Conservation (phyloP, 2,329 filamentous ascomycete species). For the Xylariaceae sp. region DNA sequence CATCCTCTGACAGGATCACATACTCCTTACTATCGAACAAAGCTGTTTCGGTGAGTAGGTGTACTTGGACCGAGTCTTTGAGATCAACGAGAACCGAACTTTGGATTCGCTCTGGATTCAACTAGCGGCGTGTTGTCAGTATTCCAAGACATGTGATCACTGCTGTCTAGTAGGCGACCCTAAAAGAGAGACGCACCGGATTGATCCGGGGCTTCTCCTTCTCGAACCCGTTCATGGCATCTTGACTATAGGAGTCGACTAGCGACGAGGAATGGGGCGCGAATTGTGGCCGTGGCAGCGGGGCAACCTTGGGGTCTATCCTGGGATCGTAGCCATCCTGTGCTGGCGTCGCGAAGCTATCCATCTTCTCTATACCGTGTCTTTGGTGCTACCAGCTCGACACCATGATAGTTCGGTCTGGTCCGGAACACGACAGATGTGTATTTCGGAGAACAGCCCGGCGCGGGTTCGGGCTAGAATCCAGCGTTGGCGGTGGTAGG, state of each 20-base stretch:
- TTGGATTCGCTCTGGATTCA: conserved; percentile 48
- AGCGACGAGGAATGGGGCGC: conserved; percentile 46
- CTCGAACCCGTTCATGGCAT: conserved; percentile 51
- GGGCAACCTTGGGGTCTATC: conserved; percentile 7
- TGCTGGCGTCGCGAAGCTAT: conserved; percentile 21
- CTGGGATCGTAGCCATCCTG: conserved; percentile 23
- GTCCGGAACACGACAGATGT: too few species aligned
- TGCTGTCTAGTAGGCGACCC: background rate
- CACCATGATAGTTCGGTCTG: conserved; percentile 23
- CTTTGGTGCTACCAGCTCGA: conserved; percentile 17
- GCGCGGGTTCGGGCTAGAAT: too few species aligned
- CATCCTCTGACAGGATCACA: conserved; percentile 83
- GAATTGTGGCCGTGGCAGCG: conserved; percentile 27
- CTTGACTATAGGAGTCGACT: conserved; percentile 56
- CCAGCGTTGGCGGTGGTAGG: too few species aligned
- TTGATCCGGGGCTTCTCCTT: conserved; percentile 53
- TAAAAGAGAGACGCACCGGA: conserved; percentile 43
- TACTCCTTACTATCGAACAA: conserved; percentile 82
- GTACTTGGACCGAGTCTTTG: conserved; percentile 75
- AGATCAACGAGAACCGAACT: conserved; percentile 58
- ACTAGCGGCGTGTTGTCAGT: conserved; percentile 33
- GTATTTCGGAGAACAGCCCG: too few species aligned
- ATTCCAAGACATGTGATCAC: background rate
- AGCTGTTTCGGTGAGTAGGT: conserved; percentile 89
- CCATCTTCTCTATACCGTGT: conserved; percentile 26